Base-by-base conservation (phyloP, 192 early-diverging fungal genomes). In the Phycomyces blakesleeanus region DNA sequence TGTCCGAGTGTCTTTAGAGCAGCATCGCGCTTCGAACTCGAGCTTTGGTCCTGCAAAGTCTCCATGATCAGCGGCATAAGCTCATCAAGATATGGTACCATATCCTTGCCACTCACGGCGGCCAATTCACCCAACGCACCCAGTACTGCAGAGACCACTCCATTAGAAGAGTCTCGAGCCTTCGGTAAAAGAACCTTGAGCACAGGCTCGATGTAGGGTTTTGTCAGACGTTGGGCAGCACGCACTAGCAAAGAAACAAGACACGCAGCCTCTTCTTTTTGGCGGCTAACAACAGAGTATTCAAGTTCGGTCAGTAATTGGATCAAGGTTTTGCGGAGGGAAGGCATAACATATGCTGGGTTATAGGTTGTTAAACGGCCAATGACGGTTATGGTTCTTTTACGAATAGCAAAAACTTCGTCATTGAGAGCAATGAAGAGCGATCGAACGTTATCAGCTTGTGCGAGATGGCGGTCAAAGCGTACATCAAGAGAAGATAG, bases 271-370 rank as follows among this genome's bases (percentile, higher is more conserved):
- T 95, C 92, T 69, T 95, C 93, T 55, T 90, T 92, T 63, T 94
- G 91, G 26, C 90, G 80, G 55, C 91, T 87, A 8, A 85, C 80
- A 15, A 77, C 76, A 9, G 95, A 90, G 71, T 91, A 95, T 73
- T 98, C 93, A 18, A 98, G 74, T 72, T 97, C 94, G 5, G 91
- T 92, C 51, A 98, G 73, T 1, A 98, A 75, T 67, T 93, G 89
- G 59, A 93, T 89, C 12, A 97, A 66, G 0, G 89, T 85, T 62
- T 94, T 91, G 27, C 93, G 81, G 22, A 98, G 76, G 0, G 88
- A 90, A 5, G 96, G 93, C 82, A 96, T 85, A 12, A 95, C 89
- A 63, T 94, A 94, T 1, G 93, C 95, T 9, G 96, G 96, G 69
- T 97, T 98, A 59, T 87, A 85, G 9, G 85, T 72, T 2, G 90